Percentiles rank a stretch among this genome's conserved stretches.
Evolutionary conservation across 1,139 yeast genomes (phyloP).

Genomic region (Magnusiomyces clavatus): DNA sequence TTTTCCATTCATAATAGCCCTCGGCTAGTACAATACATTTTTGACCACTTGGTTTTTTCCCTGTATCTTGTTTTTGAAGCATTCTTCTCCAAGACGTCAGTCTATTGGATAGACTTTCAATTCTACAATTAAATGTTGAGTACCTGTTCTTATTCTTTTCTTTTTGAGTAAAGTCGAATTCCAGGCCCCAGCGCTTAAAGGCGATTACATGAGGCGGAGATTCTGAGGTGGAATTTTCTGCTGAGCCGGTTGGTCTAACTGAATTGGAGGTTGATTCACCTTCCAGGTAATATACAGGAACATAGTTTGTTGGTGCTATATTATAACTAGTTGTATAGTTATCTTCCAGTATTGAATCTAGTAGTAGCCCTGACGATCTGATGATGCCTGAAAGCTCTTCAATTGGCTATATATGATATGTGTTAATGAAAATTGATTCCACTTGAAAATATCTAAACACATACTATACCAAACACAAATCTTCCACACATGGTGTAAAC

Average conservation of each 20-base stretch:
- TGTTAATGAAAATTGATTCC: background rate
- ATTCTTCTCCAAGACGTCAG: slow-evolving; percentile 25
- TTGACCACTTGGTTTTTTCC: background rate
- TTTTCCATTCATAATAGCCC: slow-evolving; percentile 83
- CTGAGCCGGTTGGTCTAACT: background rate
- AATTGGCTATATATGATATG: slow-evolving; percentile 5
- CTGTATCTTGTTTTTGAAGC: background rate
- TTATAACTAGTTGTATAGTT: slow-evolving; percentile 7
- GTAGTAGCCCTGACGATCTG: background rate
- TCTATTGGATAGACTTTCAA: slow-evolving; percentile 24
- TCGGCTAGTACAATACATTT: slow-evolving; percentile 65
- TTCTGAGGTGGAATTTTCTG: background rate
- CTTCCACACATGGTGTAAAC: slow-evolving; percentile 16
- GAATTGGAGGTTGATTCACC: slow-evolving; percentile 46
- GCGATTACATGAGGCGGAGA: background rate
- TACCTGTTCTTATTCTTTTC: background rate
- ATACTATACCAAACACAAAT: slow-evolving; percentile 15
- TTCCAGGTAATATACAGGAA: slow-evolving; percentile 31
- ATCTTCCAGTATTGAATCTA: background rate
- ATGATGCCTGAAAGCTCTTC: slow-evolving; percentile 12
- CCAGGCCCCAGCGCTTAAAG: slow-evolving; percentile 48
- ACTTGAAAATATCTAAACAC: background rate
- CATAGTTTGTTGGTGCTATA: slow-evolving; percentile 7
- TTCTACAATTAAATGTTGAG: slow-evolving; percentile 30
- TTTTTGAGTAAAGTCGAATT: slow-evolving; percentile 28